Base-by-base conservation (phyloP, 306 rosid species). In the Dryas alaskensis region DNA sequence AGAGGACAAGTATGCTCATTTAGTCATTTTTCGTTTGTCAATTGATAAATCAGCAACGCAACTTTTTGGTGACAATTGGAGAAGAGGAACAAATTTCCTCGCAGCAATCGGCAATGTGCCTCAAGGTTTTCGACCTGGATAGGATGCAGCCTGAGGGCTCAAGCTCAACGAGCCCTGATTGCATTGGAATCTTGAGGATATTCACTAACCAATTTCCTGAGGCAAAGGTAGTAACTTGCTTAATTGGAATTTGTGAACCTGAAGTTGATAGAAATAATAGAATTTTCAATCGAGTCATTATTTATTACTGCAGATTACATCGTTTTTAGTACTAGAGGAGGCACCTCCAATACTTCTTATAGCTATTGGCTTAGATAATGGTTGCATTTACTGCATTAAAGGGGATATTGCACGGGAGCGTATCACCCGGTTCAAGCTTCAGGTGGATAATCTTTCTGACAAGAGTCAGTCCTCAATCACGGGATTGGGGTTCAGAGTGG, bases 401-500 rank as follows among this genome's bases (percentile, higher is more conserved):
- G 99, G 99, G 72, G 97, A 92, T 79, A 91, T 94, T 85, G 99
- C 93, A 7, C 84, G 99, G 53, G 99, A 94, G 81, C 92, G 99
- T 22, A 94, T 94, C 68, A 87, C 86, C 54, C 90, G 99, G 46
- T 94, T 92, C 75, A 89, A 87, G 92, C 97, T 92, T 82, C 90
- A 92, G 76, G 92, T 94, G 77, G 94, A 94, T 72, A 74, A 47
- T 66, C 81, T 70, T 51, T 82, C 86, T 19, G 91, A 86, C 81
- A 86, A 88, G 90, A 82, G 83, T 48, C 87, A 70, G 65, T 79
- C 89, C 46, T 78, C 96, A 0, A 64, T 94, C 50, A 92, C 95
- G 3, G 99, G 99, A 76, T 82, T 94, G 73, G 99, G 92, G 65
- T 92, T 94, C 77, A 92, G 87, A 85, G 95, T 91, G 70, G 99